Conservation (phyloP, 2,329 filamentous ascomycete genomes). For the Scopulariopsis brevicaulis region DNA sequence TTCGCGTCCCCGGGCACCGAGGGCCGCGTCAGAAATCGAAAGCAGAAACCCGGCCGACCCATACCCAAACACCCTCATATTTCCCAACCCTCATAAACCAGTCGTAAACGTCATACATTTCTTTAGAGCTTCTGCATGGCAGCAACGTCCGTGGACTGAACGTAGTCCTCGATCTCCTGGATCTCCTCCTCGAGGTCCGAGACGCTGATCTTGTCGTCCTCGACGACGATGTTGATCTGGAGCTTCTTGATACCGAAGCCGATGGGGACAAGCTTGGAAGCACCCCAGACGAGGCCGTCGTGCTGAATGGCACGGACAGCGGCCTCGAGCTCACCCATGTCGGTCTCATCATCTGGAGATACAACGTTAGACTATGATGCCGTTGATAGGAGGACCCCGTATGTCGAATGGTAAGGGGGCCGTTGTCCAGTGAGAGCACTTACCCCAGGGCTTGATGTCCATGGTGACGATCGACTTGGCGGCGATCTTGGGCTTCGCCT, state of each 20-base stretch:
- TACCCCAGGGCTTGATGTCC: conserved; percentile 99
- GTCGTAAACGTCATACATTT: conserved; percentile 6
- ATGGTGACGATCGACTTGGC: conserved; percentile 95
- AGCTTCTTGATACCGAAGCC: conserved; percentile 99
- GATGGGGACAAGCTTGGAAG: conserved; percentile 76
- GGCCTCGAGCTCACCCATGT: conserved; percentile 72
- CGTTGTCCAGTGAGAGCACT: conserved; percentile 20
- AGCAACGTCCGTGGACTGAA: conserved; percentile 86
- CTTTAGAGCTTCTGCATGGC: conserved; percentile 88
- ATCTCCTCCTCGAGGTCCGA: conserved; percentile 84
- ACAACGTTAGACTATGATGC: conserved; percentile 12
- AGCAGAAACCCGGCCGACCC: conserved; percentile 2
- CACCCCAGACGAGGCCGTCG: conserved; percentile 95
- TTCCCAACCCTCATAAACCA: conserved; percentile 2
- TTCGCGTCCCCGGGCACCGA: neutral
- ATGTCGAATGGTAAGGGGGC: neutral
- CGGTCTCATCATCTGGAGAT: conserved; percentile 75
- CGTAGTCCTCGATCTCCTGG: conserved; percentile 75
- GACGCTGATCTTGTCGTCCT: conserved; percentile 62
- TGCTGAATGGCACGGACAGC: conserved; percentile 74
- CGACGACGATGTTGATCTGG: conserved; percentile 94
- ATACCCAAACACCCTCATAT: conserved; percentile 1
- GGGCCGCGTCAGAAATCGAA: neutral
- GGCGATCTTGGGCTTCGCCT: conserved; percentile 75
- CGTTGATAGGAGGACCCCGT: neutral